Evolutionary conservation across 129 eudicot genomes (phyloP).

Genomic region (Flaveria ramosissima): DNA sequence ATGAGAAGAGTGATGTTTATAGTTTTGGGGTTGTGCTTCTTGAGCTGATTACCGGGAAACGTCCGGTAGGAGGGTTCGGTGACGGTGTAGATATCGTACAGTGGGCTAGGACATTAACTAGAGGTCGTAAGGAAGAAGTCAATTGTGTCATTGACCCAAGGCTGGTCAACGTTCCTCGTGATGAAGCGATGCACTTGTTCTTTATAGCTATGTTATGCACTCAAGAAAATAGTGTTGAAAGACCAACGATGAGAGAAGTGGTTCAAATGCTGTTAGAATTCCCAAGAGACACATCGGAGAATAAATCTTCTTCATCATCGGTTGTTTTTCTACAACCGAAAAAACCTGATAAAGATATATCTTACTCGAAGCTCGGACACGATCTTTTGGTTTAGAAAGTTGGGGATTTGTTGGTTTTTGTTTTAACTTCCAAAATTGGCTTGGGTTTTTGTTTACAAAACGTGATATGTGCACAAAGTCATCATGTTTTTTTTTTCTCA

Average conservation of each 20-base stretch:
- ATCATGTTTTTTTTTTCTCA: neutral
- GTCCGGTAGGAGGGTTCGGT: conserved; percentile 86
- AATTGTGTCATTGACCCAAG: conserved; percentile 54
- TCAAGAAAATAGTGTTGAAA: conserved; percentile 75
- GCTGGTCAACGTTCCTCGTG: conserved; percentile 55
- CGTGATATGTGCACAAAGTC: conserved; percentile 28
- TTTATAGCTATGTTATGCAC: conserved; percentile 75
- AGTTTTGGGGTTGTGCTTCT: conserved; percentile 89
- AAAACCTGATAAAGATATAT: conserved; percentile 34
- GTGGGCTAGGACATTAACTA: conserved; percentile 60
- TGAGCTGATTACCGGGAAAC: conserved; percentile 75
- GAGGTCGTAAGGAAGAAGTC: conserved; percentile 61
- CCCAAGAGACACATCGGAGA: conserved; percentile 47
- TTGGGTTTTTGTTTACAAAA: conserved; percentile 28
- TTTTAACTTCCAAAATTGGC: conserved; percentile 25
- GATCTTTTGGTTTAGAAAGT: conserved; percentile 47
- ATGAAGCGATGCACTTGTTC: conserved; percentile 84
- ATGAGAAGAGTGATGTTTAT: conserved; percentile 92
- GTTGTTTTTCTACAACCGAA: conserved; percentile 27
- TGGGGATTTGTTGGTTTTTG: conserved; percentile 5
- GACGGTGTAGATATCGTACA: conserved; percentile 94
- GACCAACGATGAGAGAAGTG: conserved; percentile 94
- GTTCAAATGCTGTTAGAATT: conserved; percentile 78
- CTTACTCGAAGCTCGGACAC: conserved; percentile 35
- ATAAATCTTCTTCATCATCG: conserved; percentile 52